A percentile compares a stretch with the other conserved stretches of the same genome.
phyloP scores from a whole-genome alignment of 176 grass and related monocot genomes.

The Oryza glumipatula region DNA sequence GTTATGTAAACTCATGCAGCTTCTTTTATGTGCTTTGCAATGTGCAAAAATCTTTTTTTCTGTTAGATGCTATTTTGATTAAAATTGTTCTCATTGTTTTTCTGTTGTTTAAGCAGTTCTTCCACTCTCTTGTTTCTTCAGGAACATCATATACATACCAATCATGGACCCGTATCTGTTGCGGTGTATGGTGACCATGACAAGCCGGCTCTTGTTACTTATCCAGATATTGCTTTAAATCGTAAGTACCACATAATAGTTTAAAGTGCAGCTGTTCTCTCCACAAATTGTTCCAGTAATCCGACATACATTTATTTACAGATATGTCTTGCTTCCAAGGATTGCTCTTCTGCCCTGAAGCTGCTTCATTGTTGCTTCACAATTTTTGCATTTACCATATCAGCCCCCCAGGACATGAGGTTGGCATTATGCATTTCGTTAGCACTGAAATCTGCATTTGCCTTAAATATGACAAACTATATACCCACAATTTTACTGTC shows the following conservation, averaged over 20 bases:
- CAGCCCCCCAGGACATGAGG: conserved; percentile 97
- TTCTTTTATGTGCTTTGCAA: neutral
- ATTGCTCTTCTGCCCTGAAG: conserved; percentile 95
- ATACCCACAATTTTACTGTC: conserved; percentile 34
- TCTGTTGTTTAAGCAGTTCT: neutral
- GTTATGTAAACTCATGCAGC: neutral
- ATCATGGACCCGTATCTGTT: conserved; percentile 86
- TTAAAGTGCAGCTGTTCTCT: neutral
- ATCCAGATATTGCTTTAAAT: conserved; percentile 93
- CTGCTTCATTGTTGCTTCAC: conserved; percentile 90
- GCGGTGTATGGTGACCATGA: conserved; percentile 89
- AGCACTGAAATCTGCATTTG: conserved; percentile 5
- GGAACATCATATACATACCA: conserved; percentile 95
- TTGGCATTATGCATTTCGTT: conserved; percentile 45
- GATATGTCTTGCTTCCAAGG: conserved; percentile 99
- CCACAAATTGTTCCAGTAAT: conserved; percentile 12
- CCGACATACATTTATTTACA: conserved; percentile 27
- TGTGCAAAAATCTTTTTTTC: conserved; percentile 1
- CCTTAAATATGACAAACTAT: neutral
- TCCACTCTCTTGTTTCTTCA: conserved; percentile 46
- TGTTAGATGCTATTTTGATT: conserved; percentile 19
- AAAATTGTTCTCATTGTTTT: conserved; percentile 4
- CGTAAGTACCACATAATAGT: conserved; percentile 49
- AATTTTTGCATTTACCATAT: conserved; percentile 99
- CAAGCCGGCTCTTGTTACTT: conserved; percentile 98